Base-by-base conservation (phyloP, 495 filamentous ascomycete genomes). In the Beverwykella pulmonaria region DNA sequence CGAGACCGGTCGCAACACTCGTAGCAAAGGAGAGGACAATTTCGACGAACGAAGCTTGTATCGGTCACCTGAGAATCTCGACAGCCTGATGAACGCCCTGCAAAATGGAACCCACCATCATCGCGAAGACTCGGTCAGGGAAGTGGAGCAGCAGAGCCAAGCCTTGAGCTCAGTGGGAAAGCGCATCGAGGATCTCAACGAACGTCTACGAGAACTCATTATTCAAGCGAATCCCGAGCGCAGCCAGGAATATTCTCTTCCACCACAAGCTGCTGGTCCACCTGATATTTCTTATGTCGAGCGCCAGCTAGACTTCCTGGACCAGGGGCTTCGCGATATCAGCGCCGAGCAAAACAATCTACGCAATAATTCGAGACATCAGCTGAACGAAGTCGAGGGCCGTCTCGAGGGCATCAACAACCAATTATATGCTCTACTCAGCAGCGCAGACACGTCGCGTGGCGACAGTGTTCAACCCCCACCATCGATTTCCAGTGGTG, bases 11-110 rank as follows among this genome's bases (percentile, higher is more conserved):
- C 79, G 81, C 17, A 53, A 50, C 54, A 80, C 82, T 60, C 84
- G 81, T 69, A 73, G 74, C 17, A 74, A 74, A 32, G 79, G 48
- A 47, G 81, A 83, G 2, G 77, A 84, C 57, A 83, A 84, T 14
- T 94, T 93, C 69, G 90, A 95, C 68, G 91, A 95, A 61, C 82
- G 88, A 63, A 93, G 87, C 73, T 80, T 93, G 30, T 96, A 96
- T 70, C 82, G 83, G 54, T 82, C 85, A 1, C 82, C 88, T 1
- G 90, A 95, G 63, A 82, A 87, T 58, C 73, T 87, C 44, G 84
- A 91, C 58, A 86, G 55, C 77, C 79, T 77, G 76, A 73, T 68
- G 73, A 76, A 73, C 27, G 75, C 78, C 54, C 50, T 75, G 12
- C 71, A 74, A 78, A 68, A 63, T 29, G 69, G 63, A 25, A 67